Evolutionary conservation across 2,329 filamentous ascomycete genomes (phyloP).

Genomic region (Phoma herbarum): DNA sequence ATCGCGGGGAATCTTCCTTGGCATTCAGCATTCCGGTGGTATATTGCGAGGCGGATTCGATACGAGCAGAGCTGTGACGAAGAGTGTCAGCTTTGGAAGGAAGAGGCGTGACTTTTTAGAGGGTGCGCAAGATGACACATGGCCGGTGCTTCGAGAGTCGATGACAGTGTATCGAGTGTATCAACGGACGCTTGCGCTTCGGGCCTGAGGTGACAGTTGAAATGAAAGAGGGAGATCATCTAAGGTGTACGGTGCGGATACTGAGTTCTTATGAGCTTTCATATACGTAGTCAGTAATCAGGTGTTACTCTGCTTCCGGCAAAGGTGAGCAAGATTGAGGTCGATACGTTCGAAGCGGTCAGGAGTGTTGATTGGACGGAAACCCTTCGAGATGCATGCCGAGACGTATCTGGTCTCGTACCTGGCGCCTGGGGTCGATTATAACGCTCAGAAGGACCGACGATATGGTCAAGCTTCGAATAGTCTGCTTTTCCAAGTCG

Average conservation of each 20-base stretch:
- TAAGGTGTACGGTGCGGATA: not conserved
- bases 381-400: conserved; percentile 12
- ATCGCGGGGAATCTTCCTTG: conserved; percentile 13
- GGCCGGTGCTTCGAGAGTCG: not conserved
- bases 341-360: conserved; percentile 15
- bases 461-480: conserved; percentile 5
- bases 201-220: not conserved
- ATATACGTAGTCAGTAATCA: not conserved
- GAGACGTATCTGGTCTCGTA: conserved; percentile 3
- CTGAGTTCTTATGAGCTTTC: not conserved
- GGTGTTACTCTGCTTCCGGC: not conserved
- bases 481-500: not conserved
- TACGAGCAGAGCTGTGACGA: not conserved
- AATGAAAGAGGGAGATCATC: not conserved
- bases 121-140: not conserved
- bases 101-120: not conserved
- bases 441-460: conserved; percentile 12
- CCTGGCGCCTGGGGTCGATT: conserved; percentile 6
- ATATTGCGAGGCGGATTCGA: conserved; percentile 5
- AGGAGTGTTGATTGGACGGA: conserved; percentile 12
- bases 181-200: not conserved
- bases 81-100: not conserved
- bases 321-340: conserved; percentile 33
- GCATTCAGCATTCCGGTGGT: not conserved
- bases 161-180: not conserved